phyloP scores from a whole-genome alignment of 2,329 filamentous ascomycete genomes.

The Verticillium nubilum region DNA sequence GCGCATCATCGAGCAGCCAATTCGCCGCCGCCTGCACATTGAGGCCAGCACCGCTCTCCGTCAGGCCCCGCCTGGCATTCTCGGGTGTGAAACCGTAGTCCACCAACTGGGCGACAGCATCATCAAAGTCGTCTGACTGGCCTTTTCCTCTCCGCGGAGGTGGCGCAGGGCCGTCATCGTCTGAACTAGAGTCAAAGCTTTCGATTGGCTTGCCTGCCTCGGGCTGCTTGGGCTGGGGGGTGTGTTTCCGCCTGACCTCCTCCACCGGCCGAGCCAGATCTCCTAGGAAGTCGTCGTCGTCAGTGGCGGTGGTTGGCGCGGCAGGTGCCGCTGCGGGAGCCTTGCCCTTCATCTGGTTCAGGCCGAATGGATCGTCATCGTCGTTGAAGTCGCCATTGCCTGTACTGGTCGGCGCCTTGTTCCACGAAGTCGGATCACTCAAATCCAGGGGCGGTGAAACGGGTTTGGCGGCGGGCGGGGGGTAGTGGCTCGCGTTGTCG shows the following conservation, averaged over 20 bases:
- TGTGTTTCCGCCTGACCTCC: constrained; percentile 48
- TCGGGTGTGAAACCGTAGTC: constrained; percentile 92
- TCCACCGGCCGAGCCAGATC: constrained; percentile 61
- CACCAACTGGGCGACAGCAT: constrained; percentile 79
- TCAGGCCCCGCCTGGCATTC: constrained; percentile 73
- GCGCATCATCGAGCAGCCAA: constrained; percentile 86
- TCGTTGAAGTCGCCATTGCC: constrained; percentile 32
- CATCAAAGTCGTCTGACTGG: constrained; percentile 51
- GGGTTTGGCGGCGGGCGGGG: constrained; percentile 43
- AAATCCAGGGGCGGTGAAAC: constrained; percentile 42
- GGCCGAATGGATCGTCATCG: constrained; percentile 85
- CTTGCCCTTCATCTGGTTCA: constrained; percentile 56
- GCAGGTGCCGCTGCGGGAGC: constrained; percentile 17
- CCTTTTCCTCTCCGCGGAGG: constrained; percentile 2
- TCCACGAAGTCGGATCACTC: constrained; percentile 49
- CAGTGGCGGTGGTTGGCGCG: constrained; percentile 24
- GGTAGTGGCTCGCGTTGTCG: constrained; percentile 61
- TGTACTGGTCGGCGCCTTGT: constrained; percentile 10
- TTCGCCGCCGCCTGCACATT: constrained; percentile 85
- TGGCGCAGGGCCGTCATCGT: constrained; percentile 20
- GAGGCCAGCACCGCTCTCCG: constrained; percentile 70
- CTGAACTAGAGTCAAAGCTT: constrained; percentile 39
- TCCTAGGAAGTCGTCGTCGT: constrained; percentile 62
- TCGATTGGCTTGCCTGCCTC: constrained; percentile 54
- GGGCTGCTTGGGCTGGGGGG: constrained; percentile 30